Conservation (phyloP, 2,329 filamentous ascomycete species). For the Claviceps citrina region DNA sequence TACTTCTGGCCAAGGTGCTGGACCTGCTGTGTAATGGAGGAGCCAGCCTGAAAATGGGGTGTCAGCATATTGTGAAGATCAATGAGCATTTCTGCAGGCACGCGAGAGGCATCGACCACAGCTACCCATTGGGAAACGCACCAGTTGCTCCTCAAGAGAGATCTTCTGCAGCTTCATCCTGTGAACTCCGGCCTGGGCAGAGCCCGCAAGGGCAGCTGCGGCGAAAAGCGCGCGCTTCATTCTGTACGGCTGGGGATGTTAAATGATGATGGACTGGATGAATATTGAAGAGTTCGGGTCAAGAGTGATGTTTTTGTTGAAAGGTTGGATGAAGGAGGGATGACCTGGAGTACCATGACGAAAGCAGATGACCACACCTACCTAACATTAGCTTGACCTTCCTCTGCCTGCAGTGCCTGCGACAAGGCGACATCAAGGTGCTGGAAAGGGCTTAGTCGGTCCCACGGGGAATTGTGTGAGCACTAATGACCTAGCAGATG, state of each 20-base stretch:
- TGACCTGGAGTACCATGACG: too few species aligned
- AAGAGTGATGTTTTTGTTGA: not conserved
- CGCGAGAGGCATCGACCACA: not conserved
- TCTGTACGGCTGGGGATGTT: constrained; percentile 21
- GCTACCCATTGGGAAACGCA: constrained; percentile 30
- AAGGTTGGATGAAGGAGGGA: not conserved
- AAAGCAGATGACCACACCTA: too few species aligned
- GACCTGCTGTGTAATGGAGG: constrained; percentile 68
- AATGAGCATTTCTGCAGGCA: constrained; percentile 2
- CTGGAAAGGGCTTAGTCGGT: too few species aligned
- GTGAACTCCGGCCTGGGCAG: constrained; percentile 74
- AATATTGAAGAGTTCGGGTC: not conserved
- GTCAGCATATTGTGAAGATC: constrained; percentile 3
- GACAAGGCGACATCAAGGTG: too few species aligned
- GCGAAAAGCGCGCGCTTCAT: constrained; percentile 82
- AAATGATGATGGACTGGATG: not conserved
- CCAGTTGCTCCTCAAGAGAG: constrained; percentile 79
- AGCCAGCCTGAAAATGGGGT: constrained; percentile 40
- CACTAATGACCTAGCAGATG: too few species aligned
- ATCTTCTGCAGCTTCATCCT: constrained; percentile 98
- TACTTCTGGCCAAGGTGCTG: constrained; percentile 88
- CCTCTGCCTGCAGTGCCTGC: too few species aligned
- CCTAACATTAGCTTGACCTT: too few species aligned
- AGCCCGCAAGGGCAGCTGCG: constrained; percentile 66
- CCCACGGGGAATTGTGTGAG: too few species aligned